Evolutionary conservation across 768 basidiomycete species (phyloP).

Genomic region (Obba rivulosa): DNA sequence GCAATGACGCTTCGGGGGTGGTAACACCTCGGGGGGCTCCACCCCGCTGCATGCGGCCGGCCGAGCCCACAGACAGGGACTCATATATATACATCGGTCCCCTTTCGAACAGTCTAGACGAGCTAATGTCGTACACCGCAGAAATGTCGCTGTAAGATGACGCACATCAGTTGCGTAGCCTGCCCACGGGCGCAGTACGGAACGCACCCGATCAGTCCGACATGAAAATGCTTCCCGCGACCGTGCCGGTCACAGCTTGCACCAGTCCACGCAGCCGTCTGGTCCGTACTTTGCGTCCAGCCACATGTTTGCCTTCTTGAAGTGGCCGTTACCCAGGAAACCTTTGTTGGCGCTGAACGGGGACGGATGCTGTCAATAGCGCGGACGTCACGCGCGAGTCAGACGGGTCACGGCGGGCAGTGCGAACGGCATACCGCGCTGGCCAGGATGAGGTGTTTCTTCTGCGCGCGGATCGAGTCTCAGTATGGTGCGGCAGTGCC

Average conservation of each 20-base stretch:
- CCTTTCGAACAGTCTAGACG: no score
- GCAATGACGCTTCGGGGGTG: no score
- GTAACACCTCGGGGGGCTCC: no score
- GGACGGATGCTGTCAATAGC: constrained; percentile 65
- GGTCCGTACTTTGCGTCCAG: constrained; percentile 71
- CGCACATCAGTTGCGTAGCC: no score
- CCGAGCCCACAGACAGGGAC: no score
- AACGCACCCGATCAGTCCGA: no score
- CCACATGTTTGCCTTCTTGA: constrained; percentile 85
- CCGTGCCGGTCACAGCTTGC: constrained; percentile 28
- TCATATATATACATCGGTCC: no score
- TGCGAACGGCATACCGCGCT: constrained; percentile 53
- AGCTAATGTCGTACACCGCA: no score
- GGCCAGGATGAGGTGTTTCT: constrained; percentile 73
- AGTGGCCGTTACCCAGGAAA: constrained; percentile 88
- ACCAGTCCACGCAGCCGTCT: constrained; percentile 73
- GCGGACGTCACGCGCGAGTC: not conserved
- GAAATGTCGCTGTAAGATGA: no score
- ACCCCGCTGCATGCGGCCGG: no score
- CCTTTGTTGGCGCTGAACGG: constrained; percentile 74
- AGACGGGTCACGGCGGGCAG: not conserved
- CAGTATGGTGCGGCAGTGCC: not conserved
- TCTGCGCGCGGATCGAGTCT: constrained; percentile 31
- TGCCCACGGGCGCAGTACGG: no score
- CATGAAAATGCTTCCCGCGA: no score